Conservation (phyloP, 73 alveolate genomes). For the Uronychia setigera region DNA sequence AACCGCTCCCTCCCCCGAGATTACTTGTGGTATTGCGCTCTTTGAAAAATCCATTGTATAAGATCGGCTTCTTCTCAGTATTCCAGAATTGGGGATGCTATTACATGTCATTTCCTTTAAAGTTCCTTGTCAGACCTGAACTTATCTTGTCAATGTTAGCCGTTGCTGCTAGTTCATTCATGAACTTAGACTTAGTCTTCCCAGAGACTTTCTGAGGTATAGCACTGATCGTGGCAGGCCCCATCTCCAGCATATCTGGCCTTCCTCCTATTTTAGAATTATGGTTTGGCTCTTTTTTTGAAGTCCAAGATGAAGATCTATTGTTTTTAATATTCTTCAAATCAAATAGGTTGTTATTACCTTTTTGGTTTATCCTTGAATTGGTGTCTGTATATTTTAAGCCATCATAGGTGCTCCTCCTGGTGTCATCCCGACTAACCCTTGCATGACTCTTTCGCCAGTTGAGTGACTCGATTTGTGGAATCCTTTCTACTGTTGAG, state of each 20-base stretch:
- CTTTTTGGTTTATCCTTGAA: neutral
- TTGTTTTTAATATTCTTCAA: neutral
- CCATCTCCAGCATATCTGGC: neutral
- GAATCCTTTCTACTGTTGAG: neutral
- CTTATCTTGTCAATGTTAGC: neutral
- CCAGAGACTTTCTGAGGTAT: neutral
- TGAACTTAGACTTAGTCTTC: neutral
- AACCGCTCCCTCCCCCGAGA: neutral
- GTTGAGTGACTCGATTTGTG: neutral
- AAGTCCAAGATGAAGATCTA: neutral
- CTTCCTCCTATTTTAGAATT: neutral
- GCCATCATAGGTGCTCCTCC: neutral
- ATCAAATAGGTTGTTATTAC: neutral
- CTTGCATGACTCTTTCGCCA: neutral
- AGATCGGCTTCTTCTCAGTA: neutral
- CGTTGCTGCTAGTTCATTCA: neutral
- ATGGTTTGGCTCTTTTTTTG: neutral
- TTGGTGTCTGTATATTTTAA: neutral
- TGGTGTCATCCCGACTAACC: no score
- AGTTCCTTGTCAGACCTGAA: neutral
- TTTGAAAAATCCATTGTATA: neutral
- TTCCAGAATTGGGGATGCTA: neutral
- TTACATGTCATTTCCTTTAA: neutral
- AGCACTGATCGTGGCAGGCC: neutral
- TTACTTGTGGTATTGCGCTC: neutral